Evolutionary conservation across 176 grass and related monocot genomes (phyloP).

Genomic region (Chloris gayana): DNA sequence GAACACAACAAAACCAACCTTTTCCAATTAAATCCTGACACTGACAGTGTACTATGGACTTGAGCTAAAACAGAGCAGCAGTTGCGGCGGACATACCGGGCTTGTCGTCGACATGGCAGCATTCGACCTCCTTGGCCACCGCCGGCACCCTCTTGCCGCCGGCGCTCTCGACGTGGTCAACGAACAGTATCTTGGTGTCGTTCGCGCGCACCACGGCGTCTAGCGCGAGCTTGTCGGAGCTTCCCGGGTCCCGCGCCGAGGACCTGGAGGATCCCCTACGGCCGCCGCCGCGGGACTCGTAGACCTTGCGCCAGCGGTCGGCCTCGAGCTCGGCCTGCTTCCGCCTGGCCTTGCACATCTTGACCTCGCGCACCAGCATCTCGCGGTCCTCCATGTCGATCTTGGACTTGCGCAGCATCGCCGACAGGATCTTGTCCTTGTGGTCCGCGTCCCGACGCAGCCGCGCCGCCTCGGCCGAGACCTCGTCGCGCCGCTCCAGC

Average conservation of each 20-base stretch:
- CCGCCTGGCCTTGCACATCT: conserved; percentile 67
- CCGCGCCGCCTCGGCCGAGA: conserved; percentile 45
- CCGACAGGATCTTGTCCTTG: conserved; percentile 85
- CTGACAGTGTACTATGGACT: too few relatives aligned
- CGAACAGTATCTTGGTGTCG: conserved; percentile 56
- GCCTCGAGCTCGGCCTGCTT: conserved; percentile 80
- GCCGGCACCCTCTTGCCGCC: conserved; percentile 34
- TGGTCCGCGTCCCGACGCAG: conserved; percentile 73
- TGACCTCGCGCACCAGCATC: conserved; percentile 73
- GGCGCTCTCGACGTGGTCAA: conserved; percentile 64
- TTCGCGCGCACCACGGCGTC: conserved; percentile 21
- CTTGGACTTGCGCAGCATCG: conserved; percentile 88
- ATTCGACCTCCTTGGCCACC: conserved; percentile 42
- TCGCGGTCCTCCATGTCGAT: conserved; percentile 70
- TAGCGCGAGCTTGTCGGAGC: conserved; percentile 37
- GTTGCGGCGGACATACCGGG: conserved; percentile 51
- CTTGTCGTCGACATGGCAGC: conserved; percentile 51
- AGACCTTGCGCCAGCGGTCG: conserved; percentile 74
- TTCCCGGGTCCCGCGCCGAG: conserved; percentile 37
- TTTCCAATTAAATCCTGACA: conserved; percentile 21
- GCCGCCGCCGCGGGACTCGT: conserved; percentile 45
- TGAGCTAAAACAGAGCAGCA: conserved; percentile 13
- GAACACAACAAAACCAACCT: conserved; percentile 21
- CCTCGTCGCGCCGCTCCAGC: too few relatives aligned
- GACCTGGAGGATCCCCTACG: conserved; percentile 56